Base-by-base conservation (phyloP, 148 eudicot genomes). In the Rhododendron ferrugineum region DNA sequence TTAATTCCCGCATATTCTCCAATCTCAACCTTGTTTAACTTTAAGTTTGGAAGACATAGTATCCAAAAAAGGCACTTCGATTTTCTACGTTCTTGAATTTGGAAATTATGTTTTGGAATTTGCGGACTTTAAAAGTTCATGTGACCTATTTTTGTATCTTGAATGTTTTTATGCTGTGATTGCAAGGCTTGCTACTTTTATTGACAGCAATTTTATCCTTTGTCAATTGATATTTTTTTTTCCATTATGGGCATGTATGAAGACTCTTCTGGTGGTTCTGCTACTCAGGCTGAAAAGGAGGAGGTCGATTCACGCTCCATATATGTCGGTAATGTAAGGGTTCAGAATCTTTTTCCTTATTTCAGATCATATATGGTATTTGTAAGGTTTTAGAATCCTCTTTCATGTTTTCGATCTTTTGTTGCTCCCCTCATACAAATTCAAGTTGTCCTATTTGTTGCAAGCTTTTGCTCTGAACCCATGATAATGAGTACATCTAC, bases 181-280 rank as follows among this genome's bases (percentile, higher is more conserved):
- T 74, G 78, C 78, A 36, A 49, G 82, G 46, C 70, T 64, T 11
- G 47, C 56, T 36, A 40, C 85, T 78, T 84, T 80, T 81, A 34
- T 46, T 47, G 13, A 23, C 60, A 28, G 15, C 56, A 40, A 4
- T 30, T 78, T 18, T 73, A 0, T 85, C 73, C 18, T 44, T 46
- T 9, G 13, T 8, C 54, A 15, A 64, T 56, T 13, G 56, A 42
- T 10, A 28, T 82, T 54, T 54, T 36, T 9, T 36, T 36, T 20
- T 34, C 11, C 22, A 18, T 86, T 78, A n/a, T 74, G 82, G 81
- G 70, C 85, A 84, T 87, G 78, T 83, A 66, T 47, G 58, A 78
- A 78, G 81, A 78, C 81, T 78, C 58, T n/a, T 20, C 81, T 78
- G 58, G 58, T 28, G 4, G n/a, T 76, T 42, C 79, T 76, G 79